phyloP scores from a whole-genome alignment of 2,329 filamentous ascomycete genomes.

The Phaeosphaeriaceae sp. region DNA sequence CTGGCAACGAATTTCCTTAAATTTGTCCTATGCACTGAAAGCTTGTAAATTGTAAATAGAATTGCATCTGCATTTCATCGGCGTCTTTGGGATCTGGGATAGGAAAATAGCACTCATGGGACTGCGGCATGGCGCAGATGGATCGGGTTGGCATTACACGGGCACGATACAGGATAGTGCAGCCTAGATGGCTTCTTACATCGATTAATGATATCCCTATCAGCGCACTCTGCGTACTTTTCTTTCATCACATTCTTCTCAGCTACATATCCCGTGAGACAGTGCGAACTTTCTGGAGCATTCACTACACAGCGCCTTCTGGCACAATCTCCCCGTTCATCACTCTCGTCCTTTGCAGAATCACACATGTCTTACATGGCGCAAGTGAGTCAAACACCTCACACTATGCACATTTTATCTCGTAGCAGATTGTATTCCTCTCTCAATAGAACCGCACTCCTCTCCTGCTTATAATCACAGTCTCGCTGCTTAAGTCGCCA shows the following conservation, averaged over 20 bases:
- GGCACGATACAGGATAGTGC: neutral
- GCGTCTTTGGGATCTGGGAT: neutral
- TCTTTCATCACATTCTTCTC: too few relatives aligned
- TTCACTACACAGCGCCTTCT: neutral
- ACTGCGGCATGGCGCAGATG: neutral
- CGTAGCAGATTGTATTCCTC: too few relatives aligned
- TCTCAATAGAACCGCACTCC: too few relatives aligned
- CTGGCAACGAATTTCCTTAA: constrained; percentile 5
- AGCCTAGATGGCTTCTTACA: neutral
- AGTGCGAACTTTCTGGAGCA: too few relatives aligned
- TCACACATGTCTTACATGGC: too few relatives aligned
- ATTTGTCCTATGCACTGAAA: constrained; percentile 13
- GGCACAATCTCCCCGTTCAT: neutral
- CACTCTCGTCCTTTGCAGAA: too few relatives aligned
- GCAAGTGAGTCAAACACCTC: too few relatives aligned
- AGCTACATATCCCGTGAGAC: too few relatives aligned
- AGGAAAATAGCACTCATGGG: neutral
- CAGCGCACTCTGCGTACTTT: neutral
- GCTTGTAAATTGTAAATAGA: neutral
- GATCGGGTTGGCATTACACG: neutral
- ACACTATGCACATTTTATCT: too few relatives aligned
- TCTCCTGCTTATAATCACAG: too few relatives aligned
- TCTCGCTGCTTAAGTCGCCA: too few relatives aligned
- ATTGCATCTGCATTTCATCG: constrained; percentile 4
- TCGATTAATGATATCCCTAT: neutral